Percentiles rank a stretch among this genome's conserved stretches.
Conservation (phyloP, 495 filamentous ascomycete genomes). For the Tuber magnatum region DNA sequence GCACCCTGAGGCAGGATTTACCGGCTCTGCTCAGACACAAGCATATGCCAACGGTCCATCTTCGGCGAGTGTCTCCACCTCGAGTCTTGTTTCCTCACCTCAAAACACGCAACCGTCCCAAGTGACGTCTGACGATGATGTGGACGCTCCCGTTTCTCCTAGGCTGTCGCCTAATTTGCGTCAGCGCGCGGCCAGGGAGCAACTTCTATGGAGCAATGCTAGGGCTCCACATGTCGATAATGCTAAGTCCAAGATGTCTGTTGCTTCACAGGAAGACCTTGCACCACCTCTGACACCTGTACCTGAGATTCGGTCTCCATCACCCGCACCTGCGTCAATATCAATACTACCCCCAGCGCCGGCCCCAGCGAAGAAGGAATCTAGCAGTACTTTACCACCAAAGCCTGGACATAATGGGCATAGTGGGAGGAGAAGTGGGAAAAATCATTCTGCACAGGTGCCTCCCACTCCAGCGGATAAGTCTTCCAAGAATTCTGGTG, state of each 20-base stretch:
- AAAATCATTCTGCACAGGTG: background rate
- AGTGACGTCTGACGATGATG: conserved; percentile 27
- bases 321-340: background rate
- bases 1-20: conserved; percentile 13
- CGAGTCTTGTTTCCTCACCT: conserved; percentile 19
- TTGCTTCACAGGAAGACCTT: conserved; percentile 34
- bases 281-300: conserved; percentile 21
- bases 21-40: conserved; percentile 10
- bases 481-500: background rate
- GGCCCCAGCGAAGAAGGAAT: conserved; percentile 4
- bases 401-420: background rate
- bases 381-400: background rate
- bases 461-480: background rate
- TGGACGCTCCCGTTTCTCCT: conserved; percentile 18
- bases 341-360: background rate
- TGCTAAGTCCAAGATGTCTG: conserved; percentile 22
- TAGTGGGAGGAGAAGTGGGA: conserved; percentile 1
- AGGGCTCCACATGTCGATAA: conserved; percentile 23
- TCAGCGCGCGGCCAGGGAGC: conserved; percentile 32
- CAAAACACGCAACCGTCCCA: conserved; percentile 19
- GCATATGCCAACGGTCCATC: conserved; percentile 14
- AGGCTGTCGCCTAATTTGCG: conserved; percentile 30
- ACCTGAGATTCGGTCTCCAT: conserved; percentile 20
- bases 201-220: conserved; percentile 35
- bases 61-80: conserved; percentile 14